Conservation (phyloP, 257 asterid genomes). For the Fraxinus cuspidata region DNA sequence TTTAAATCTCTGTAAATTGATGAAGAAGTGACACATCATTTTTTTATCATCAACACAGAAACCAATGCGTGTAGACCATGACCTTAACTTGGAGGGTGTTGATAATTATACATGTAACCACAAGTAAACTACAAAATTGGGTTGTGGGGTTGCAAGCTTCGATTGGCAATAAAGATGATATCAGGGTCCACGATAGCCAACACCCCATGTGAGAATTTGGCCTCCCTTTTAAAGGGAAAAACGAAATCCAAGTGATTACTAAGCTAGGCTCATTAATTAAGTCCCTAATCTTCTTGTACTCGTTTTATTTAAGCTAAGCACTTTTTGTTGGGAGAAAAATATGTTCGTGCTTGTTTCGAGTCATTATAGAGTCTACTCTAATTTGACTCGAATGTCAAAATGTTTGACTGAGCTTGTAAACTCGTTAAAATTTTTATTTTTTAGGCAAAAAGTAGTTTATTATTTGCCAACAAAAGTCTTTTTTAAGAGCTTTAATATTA, state of each 20-base stretch:
- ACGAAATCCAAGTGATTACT: conserved; percentile 4
- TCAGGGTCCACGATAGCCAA: conserved; percentile 45
- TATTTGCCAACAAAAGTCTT: too few relatives aligned
- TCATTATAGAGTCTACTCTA: neutral
- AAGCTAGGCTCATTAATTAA: neutral
- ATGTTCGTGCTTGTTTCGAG: conserved; percentile 2
- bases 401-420: too few relatives aligned
- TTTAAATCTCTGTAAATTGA: too few relatives aligned
- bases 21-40: too few relatives aligned
- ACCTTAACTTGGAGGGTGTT: conserved; percentile 27
- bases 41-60: conserved; percentile 1
- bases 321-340: neutral
- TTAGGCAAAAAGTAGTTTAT: too few relatives aligned
- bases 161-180: conserved; percentile 33
- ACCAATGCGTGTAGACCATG: conserved; percentile 60
- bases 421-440: too few relatives aligned
- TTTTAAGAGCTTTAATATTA: too few relatives aligned
- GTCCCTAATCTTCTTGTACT: neutral
- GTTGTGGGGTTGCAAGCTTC: conserved; percentile 15
- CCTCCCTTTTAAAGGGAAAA: conserved; percentile 13
- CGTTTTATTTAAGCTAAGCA: neutral
- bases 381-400: conserved; percentile 9
- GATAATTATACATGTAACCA: conserved; percentile 45
- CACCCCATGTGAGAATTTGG: conserved; percentile 46
- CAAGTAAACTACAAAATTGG: conserved; percentile 42